Base-by-base conservation (phyloP, 1,284 basidiomycete genomes). In the Trichosporon sp. region DNA sequence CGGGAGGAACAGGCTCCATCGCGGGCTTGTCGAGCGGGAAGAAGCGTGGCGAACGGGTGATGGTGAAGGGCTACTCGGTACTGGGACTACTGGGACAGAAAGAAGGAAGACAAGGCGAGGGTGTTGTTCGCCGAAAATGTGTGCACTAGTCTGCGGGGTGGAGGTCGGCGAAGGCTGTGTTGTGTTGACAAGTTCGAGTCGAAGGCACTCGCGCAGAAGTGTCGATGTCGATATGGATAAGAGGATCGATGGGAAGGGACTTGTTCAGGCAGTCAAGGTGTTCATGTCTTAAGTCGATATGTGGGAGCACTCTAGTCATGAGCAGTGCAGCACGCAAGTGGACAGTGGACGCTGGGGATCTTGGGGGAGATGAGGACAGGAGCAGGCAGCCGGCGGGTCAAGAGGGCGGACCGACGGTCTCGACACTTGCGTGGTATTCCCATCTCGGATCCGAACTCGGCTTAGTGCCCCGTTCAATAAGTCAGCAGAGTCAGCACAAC, bases 1-100 rank as follows among this genome's bases (percentile, higher is more conserved):
- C 59, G 32, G 59, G 59, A 37, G 70, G 70, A 4, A 67, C 66
- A 7, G 70, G 70, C 26, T 70, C 70, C 70, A 70, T 70, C 21
- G 66, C 32, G 14, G 59, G 31, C 32, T 37, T 63, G 31, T 63
- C 59, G 32, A 35, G 59, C 7, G 59, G 4, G 59, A 32, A 63
- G 59, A 35, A 63, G 31, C 38, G 64, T 4, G 38, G 64, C 1
- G 64, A 46, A 3, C 38, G 38, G 4, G 64, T 43, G 40, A 65
- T 65, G 21, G 38, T 43, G 64, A 65, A 12, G 38, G 6, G 11
- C 2, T 14, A 32, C 26, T 26, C 26, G 26, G 26, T 26, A 26
- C 26, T 26, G 26, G 26, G 26, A 26, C 26, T 26, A 26, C 26
- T 26, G 26, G 26, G 31, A 31, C 2, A 37, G 32, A 63, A 35